Base-by-base conservation (phyloP, 345 rosid species). In the Eucalyptus sp. region DNA sequence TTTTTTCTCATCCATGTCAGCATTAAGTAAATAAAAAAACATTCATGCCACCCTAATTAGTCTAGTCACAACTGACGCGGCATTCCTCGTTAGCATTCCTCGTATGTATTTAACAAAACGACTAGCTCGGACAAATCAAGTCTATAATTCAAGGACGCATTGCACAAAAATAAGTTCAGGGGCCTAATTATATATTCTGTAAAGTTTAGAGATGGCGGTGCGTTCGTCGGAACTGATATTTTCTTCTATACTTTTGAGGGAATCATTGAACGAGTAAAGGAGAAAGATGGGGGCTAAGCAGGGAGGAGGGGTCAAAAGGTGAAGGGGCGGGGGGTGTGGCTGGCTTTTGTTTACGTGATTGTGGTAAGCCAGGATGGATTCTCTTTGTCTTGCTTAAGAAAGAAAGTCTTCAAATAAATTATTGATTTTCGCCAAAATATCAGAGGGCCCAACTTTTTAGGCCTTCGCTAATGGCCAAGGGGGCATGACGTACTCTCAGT, bases 391-490 rank as follows among this genome's bases (percentile, higher is more conserved):
- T 76, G 44, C 83, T 37, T 41, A 76, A 76, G 83, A 37, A 76
- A 43, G 83, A 76, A 37, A 76, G 83, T 41, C 83, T 41, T 24
- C 83, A 41, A 5, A 76, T 76, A 76, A 37, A 41, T 37, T 76
- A 41, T 41, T 76, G 48, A 41, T 76, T 76, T 41, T 37, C 2
- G 83, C 83, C 48, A 37, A 76, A 76, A 76, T 76, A 76, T 76
- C 83, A 43, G 43, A 76, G 83, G 83, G 5, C 29, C 48, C 7
- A 18, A 20, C 48, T 41, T 37, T 76, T 41, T 76, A 20, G 71
- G 88, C 91, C 88, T 90, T 93, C 95, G 90, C 92, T 91, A 90
- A 88, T 90, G 91, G 92, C 94, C 94, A 88, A 90, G 90, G 52
- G 92, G 89, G 24, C 91, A 89, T 95, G 96, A 94, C 95, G 95